Conservation (phyloP, 2,329 filamentous ascomycete genomes). For the Mollisia scopiformis region DNA sequence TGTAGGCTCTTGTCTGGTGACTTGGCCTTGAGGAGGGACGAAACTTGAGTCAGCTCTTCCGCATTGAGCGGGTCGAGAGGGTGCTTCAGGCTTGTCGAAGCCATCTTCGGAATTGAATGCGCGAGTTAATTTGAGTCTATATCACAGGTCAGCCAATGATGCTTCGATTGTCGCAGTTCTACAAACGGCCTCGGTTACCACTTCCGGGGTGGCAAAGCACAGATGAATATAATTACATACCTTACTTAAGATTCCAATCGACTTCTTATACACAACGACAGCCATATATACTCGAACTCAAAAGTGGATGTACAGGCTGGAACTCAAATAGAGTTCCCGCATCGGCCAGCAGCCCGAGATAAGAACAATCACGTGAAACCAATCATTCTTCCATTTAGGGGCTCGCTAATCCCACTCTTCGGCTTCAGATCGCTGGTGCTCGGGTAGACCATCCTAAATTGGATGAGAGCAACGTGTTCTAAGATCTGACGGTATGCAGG, state of each 20-base stretch:
- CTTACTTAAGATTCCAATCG: no score
- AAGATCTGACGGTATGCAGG: not conserved
- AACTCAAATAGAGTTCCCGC: not conserved
- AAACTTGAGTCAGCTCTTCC: constrained; percentile 24
- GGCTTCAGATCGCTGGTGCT: constrained; percentile 7
- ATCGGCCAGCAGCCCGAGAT: constrained; percentile 13
- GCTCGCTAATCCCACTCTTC: constrained; percentile 20
- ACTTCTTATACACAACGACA: no score
- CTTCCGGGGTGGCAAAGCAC: no score
- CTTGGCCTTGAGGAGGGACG: constrained; percentile 22
- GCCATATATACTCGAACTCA: not conserved
- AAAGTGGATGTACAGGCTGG: constrained; percentile 6
- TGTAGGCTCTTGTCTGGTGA: constrained; percentile 23
- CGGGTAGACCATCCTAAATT: constrained; percentile 12
- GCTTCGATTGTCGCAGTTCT: no score
- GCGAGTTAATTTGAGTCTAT: not conserved
- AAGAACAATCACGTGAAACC: constrained; percentile 12
- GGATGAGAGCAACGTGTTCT: not conserved
- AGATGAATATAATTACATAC: no score
- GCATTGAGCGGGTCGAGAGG: constrained; percentile 29
- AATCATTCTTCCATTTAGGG: constrained; percentile 3
- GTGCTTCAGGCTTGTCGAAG: constrained; percentile 10
- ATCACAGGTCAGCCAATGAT: not conserved
- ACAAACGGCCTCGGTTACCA: not conserved
- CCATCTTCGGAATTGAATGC: not conserved